These are phyloP conservation scores for Zalaria obscura DNA, from an alignment of 2,329 filamentous ascomycete species.

Conservation along the genomic window DNA sequence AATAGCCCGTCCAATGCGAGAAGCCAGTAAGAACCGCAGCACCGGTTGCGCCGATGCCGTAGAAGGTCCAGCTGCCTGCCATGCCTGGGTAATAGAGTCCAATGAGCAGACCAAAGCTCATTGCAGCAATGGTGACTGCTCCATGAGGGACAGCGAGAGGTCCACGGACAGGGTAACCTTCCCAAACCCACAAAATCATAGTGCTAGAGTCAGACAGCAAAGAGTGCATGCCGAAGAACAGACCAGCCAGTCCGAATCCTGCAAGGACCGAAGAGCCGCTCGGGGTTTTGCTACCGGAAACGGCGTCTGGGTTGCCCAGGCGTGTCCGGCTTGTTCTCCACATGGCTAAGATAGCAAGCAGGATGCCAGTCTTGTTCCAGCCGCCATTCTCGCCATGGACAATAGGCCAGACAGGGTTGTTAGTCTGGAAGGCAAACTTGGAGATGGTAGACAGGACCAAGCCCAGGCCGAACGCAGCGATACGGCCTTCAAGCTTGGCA, in stretches of 20 bases:
- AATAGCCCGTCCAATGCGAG: conserved; percentile 78
- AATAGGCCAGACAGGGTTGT: conserved; percentile 94
- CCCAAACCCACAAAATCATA: conserved; percentile 98
- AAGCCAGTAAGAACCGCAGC: conserved; percentile 65
- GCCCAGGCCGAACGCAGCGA: conserved; percentile 68
- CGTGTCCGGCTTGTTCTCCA: conserved; percentile 6
- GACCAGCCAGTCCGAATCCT: conserved; percentile 63
- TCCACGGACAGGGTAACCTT: conserved; percentile 81
- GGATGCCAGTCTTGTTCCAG: conserved; percentile 73
- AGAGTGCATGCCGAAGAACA: conserved; percentile 84
- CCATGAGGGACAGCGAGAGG: conserved; percentile 84
- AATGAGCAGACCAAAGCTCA: conserved; percentile 66
- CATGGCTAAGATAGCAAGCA: conserved; percentile 61
- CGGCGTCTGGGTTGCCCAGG: conserved; percentile 2
- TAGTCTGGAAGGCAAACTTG: conserved; percentile 88
- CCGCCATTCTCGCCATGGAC: conserved; percentile 84
- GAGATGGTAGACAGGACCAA: conserved; percentile 73
- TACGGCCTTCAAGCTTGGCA: conserved; percentile 63
- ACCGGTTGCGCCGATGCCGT: conserved; percentile 62
- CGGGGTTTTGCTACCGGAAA: conserved; percentile 1
- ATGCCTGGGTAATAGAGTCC: conserved; percentile 62
- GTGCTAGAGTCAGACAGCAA: conserved; percentile 93
- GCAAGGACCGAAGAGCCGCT: conserved; percentile 54
- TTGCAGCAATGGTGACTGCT: conserved; percentile 69
- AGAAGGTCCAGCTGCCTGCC: conserved; percentile 65